phyloP scores from a whole-genome alignment of 2,329 filamentous ascomycete species.

The Cordyceps sp. region DNA sequence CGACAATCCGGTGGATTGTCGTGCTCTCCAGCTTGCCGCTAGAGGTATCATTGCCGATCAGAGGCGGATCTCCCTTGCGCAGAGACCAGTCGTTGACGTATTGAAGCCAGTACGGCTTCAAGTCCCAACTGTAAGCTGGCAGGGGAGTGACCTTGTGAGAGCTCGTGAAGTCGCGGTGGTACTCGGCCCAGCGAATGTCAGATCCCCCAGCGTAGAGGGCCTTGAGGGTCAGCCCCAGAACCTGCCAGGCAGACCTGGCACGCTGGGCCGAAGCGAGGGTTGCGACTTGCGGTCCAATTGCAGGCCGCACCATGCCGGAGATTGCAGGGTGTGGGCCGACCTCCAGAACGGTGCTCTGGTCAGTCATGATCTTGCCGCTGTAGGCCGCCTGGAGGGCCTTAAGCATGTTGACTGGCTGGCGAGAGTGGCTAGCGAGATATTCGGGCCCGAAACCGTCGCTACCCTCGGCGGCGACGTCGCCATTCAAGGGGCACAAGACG shows the following conservation, averaged over 20 bases:
- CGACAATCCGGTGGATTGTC: slow-evolving; percentile 5
- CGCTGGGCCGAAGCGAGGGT: slow-evolving; percentile 24
- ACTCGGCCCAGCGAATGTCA: slow-evolving; percentile 50
- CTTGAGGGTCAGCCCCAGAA: neutral
- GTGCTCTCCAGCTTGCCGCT: slow-evolving; percentile 30
- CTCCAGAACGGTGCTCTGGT: neutral
- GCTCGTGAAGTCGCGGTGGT: slow-evolving; percentile 30
- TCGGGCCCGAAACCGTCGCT: slow-evolving; percentile 1
- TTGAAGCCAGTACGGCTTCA: slow-evolving; percentile 50
- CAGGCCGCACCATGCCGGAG: slow-evolving; percentile 1
- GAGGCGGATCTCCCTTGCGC: slow-evolving; percentile 28
- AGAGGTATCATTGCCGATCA: no score
- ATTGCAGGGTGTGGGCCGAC: slow-evolving; percentile 1
- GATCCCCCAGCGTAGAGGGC: neutral
- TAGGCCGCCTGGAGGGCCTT: neutral
- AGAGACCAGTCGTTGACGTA: slow-evolving; percentile 40
- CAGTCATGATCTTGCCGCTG: neutral
- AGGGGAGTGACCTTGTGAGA: slow-evolving; percentile 35
- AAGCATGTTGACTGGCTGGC: slow-evolving; percentile 1
- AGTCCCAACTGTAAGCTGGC: slow-evolving; percentile 53
- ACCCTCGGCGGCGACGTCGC: neutral
- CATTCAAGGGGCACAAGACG: neutral
- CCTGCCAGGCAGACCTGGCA: slow-evolving; percentile 27
- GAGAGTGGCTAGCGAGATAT: slow-evolving; percentile 1
- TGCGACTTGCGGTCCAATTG: neutral